Percentiles rank a stretch among this genome's conserved stretches.
These are phyloP conservation scores for Orychophragmus violaceus DNA, from an alignment of 345 rosid genomes.

Conservation along the genomic window DNA sequence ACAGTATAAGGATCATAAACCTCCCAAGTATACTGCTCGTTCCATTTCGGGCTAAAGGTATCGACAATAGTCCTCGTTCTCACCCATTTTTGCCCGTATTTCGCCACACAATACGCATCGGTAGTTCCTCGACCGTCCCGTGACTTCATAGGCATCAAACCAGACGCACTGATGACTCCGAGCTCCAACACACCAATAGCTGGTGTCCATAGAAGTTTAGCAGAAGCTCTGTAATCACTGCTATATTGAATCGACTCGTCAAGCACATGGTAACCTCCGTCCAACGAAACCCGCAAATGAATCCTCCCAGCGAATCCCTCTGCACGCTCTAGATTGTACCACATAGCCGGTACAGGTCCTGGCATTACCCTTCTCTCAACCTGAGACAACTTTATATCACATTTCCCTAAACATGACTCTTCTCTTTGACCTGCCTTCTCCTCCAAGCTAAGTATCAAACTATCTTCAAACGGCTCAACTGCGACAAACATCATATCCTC, in stretches of 20 bases:
- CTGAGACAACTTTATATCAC: constrained; percentile 36
- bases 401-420: constrained; percentile 39
- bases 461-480: constrained; percentile 38
- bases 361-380: constrained; percentile 39
- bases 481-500: constrained; percentile 38
- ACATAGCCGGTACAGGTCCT: constrained; percentile 21
- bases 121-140: constrained; percentile 39
- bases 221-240: constrained; percentile 47
- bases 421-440: constrained; percentile 31
- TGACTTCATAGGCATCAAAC: constrained; percentile 45
- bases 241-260: constrained; percentile 50
- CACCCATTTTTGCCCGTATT: constrained; percentile 50
- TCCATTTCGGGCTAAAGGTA: constrained; percentile 40
- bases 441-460: constrained; percentile 35
- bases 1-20: constrained; percentile 52
- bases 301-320: constrained; percentile 39
- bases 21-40: constrained; percentile 55
- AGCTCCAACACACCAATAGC: constrained; percentile 46
- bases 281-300: constrained; percentile 44
- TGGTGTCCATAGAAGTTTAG: constrained; percentile 35
- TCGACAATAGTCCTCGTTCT: constrained; percentile 42
- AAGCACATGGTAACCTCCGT: constrained; percentile 50
- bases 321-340: constrained; percentile 38
- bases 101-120: constrained; percentile 47
- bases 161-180: constrained; percentile 42